These are phyloP conservation scores for Sugiyamaella novakii DNA, from an alignment of 1,139 yeast genomes.

Conservation along the genomic window DNA sequence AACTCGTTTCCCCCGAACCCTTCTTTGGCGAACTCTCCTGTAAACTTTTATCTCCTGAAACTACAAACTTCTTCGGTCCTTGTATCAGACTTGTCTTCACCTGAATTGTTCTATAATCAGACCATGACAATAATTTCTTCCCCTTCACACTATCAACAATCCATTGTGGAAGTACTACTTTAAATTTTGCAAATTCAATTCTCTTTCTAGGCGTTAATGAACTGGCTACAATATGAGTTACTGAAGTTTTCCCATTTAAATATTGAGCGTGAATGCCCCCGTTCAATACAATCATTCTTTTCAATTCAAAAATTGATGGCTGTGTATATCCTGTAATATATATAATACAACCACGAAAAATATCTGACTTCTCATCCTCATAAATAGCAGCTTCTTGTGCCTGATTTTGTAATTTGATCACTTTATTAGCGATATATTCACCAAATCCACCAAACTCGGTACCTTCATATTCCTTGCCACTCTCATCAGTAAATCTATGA, in stretches of 20 bases:
- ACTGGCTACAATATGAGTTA: slow-evolving; percentile 84
- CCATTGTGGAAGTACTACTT: slow-evolving; percentile 86
- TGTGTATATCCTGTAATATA: slow-evolving; percentile 85
- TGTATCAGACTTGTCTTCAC: slow-evolving; percentile 13
- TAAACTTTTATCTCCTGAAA: too few relatives aligned
- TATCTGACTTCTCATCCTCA: slow-evolving; percentile 42
- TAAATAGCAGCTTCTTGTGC: slow-evolving; percentile 52
- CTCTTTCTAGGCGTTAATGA: slow-evolving; percentile 75
- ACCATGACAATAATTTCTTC: slow-evolving; percentile 64
- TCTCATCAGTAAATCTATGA: slow-evolving; percentile 32
- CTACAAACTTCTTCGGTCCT: too few relatives aligned
- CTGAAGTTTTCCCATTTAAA: slow-evolving; percentile 67
- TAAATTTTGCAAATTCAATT: slow-evolving; percentile 62
- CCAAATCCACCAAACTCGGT: slow-evolving; percentile 71
- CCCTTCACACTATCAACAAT: slow-evolving; percentile 61
- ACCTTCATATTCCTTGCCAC: slow-evolving; percentile 42
- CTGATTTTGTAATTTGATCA: slow-evolving; percentile 64
- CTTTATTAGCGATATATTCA: slow-evolving; percentile 69
- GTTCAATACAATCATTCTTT: slow-evolving; percentile 66
- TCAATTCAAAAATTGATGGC: slow-evolving; percentile 74
- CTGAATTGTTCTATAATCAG: slow-evolving; percentile 56
- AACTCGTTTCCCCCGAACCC: too few relatives aligned
- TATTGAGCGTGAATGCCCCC: slow-evolving; percentile 81
- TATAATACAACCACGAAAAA: slow-evolving; percentile 65
- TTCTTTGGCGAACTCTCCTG: too few relatives aligned